Evolutionary conservation across 129 eudicot species (phyloP).

Genomic region (Helichrysum umbraculigerum): DNA sequence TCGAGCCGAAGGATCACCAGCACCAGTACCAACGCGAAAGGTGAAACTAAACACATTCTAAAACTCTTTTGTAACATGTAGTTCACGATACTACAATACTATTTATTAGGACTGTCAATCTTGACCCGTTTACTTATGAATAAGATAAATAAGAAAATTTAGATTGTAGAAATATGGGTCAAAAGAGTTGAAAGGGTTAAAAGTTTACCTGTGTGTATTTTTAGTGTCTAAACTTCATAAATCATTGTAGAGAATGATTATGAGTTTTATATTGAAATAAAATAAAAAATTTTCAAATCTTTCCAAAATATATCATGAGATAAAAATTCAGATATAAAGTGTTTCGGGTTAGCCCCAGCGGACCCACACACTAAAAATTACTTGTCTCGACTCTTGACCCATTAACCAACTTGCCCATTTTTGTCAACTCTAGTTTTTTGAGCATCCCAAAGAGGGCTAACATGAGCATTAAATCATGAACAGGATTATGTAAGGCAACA

Average conservation of each 20-base stretch:
- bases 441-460: too few species aligned
- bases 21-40: neutral
- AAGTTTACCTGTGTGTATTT: neutral
- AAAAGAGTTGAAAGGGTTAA: neutral
- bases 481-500: slow-evolving; percentile 60
- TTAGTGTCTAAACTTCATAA: neutral
- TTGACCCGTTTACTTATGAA: neutral
- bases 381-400: too few species aligned
- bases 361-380: neutral
- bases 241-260: too few species aligned
- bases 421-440: neutral
- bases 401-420: neutral
- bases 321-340: neutral
- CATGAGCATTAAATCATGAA: too few species aligned
- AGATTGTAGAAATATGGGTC: neutral
- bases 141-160: neutral
- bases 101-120: neutral
- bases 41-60: slow-evolving; percentile 25
- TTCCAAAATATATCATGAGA: neutral
- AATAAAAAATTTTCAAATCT: neutral
- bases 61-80: neutral
- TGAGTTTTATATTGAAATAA: too few species aligned
- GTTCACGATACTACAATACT: neutral
- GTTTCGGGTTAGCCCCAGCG: neutral
- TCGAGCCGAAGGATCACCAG: slow-evolving; percentile 9